Percentiles rank a stretch among this genome's conserved stretches.
Conservation (phyloP, 1,284 basidiomycete genomes). For the Austropuccinia psidii region DNA sequence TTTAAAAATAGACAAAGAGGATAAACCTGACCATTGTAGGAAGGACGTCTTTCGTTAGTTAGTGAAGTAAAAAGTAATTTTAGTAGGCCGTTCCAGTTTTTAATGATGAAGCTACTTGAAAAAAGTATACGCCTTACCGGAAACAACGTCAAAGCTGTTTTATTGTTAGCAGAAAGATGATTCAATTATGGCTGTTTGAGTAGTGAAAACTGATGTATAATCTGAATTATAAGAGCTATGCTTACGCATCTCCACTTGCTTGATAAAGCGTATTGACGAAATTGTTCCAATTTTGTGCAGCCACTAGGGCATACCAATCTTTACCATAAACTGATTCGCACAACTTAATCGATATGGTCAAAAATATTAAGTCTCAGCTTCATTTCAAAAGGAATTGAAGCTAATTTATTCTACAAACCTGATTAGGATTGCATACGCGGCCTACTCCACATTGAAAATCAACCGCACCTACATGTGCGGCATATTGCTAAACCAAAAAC, state of each 20-base stretch:
- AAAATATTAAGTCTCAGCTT: background rate
- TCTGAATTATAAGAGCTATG: no score
- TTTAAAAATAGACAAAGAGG: background rate
- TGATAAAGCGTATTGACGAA: conserved; percentile 34
- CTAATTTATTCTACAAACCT: conserved; percentile 3
- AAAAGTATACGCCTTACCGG: background rate
- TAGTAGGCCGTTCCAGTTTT: background rate
- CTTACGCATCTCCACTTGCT: conserved; percentile 35
- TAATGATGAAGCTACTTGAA: background rate
- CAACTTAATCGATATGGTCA: background rate
- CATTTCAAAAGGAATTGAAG: background rate
- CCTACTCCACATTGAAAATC: conserved; percentile 36
- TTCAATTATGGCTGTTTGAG: no score
- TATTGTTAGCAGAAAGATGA: background rate
- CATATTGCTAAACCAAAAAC: conserved; percentile 9
- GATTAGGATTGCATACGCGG: conserved; percentile 23
- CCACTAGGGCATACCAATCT: conserved; percentile 37
- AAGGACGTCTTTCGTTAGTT: conserved; percentile 7
- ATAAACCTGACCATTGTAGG: conserved; percentile 34
- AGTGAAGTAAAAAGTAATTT: background rate
- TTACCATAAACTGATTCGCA: conserved; percentile 23
- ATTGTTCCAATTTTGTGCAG: conserved; percentile 35
- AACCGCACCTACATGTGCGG: conserved; percentile 8
- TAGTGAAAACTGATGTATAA: no score
- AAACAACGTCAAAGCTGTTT: conserved; percentile 3